phyloP scores from a whole-genome alignment of 2,329 filamentous ascomycete species.

The Calonectria hongkongensis region DNA sequence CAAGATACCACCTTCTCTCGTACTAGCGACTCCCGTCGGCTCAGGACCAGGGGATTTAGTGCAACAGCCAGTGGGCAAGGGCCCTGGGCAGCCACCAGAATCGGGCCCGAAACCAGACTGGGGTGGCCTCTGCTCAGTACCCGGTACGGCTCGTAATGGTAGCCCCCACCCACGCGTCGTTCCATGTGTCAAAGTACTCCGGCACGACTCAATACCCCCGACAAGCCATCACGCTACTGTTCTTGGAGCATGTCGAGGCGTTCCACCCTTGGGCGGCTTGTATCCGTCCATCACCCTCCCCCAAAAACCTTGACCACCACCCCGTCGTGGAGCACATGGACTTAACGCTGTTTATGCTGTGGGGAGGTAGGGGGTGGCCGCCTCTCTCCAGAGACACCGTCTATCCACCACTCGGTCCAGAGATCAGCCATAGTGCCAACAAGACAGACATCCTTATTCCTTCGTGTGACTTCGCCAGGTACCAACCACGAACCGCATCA shows the following conservation, averaged over 20 bases:
- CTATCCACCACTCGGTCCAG: slow-evolving; percentile 15
- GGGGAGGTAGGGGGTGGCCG: slow-evolving; percentile 41
- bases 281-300: slow-evolving; percentile 41
- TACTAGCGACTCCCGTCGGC: slow-evolving; percentile 32
- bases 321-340: slow-evolving; percentile 42
- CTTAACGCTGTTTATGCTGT: slow-evolving; percentile 30
- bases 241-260: slow-evolving; percentile 44
- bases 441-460: slow-evolving; percentile 24
- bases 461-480: slow-evolving; percentile 21
- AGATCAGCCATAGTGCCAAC: slow-evolving; percentile 22
- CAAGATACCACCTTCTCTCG: slow-evolving; percentile 16
- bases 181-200: slow-evolving; percentile 52
- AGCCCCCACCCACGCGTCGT: slow-evolving; percentile 42
- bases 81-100: slow-evolving; percentile 30
- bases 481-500: slow-evolving; percentile 20
- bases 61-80: slow-evolving; percentile 12
- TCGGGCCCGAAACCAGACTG: slow-evolving; percentile 41
- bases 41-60: slow-evolving; percentile 21
- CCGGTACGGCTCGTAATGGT: slow-evolving; percentile 44
- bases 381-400: slow-evolving; percentile 2
- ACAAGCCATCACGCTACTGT: slow-evolving; percentile 45
- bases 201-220: slow-evolving; percentile 45
- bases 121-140: slow-evolving; percentile 35
- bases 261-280: slow-evolving; percentile 42
- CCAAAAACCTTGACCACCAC: slow-evolving; percentile 51